These are phyloP conservation scores for Heterobasidion occidentale DNA, from an alignment of 1,284 basidiomycete genomes.

Conservation along the genomic window DNA sequence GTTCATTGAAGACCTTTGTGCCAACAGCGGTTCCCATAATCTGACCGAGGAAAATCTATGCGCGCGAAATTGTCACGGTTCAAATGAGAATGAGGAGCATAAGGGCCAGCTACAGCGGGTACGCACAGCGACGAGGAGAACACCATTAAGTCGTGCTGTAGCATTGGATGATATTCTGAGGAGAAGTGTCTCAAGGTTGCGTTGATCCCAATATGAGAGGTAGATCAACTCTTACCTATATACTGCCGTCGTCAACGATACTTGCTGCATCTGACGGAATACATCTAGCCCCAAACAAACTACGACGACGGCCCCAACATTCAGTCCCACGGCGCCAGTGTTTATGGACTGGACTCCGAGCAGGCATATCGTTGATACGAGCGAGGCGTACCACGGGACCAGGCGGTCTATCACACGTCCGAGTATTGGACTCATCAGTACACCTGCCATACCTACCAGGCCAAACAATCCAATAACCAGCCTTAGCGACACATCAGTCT, in stretches of 20 bases:
- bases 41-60: conserved; percentile 34
- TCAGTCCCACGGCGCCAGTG: conserved; percentile 34
- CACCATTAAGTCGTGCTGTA: conserved; percentile 42
- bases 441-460: conserved; percentile 40
- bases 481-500: conserved; percentile 14
- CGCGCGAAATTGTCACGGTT: not conserved
- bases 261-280: conserved; percentile 37
- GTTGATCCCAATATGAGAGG: not conserved
- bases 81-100: not conserved
- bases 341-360: conserved; percentile 31
- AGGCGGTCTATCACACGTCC: conserved; percentile 43
- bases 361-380: conserved; percentile 28
- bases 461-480: conserved; percentile 51
- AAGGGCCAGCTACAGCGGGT: not conserved
- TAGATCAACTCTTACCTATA: conserved; percentile 16
- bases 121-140: conserved; percentile 34
- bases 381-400: conserved; percentile 40
- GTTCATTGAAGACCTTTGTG: conserved; percentile 38
- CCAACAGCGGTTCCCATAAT: conserved; percentile 47
- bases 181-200: not conserved
- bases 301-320: conserved; percentile 38
- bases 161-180: conserved; percentile 23
- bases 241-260: conserved; percentile 32
- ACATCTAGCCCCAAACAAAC: conserved; percentile 38
- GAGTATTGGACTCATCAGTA: conserved; percentile 37